These are phyloP conservation scores for Dalechampia spathulata DNA, from an alignment of 441 rosid genomes.

Conservation along the genomic window DNA sequence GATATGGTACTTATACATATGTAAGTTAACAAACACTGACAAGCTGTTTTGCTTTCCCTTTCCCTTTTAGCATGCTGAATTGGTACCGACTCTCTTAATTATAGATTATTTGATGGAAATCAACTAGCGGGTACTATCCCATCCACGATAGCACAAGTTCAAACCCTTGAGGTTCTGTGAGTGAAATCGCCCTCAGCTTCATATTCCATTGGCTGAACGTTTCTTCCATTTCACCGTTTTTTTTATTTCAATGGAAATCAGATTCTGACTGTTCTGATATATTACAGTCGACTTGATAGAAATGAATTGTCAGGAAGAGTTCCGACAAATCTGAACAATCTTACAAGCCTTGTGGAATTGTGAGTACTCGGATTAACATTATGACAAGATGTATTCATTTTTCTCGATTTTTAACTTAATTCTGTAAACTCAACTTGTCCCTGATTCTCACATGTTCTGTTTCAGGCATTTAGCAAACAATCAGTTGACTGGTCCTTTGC, in stretches of 20 bases:
- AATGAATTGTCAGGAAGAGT: conserved; percentile 57
- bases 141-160: conserved; percentile 51
- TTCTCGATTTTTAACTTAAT: no score
- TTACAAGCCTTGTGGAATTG: conserved; percentile 68
- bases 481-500: conserved; percentile 63
- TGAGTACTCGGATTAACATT: conserved; percentile 30
- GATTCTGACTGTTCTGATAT: conserved; percentile 15
- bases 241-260: not conserved
- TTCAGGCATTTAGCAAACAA: conserved; percentile 81
- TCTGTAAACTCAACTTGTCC: not conserved
- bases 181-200: conserved; percentile 28
- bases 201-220: no score
- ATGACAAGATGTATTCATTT: no score
- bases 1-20: conserved; percentile 80
- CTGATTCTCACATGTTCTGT: no score
- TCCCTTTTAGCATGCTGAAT: not conserved
- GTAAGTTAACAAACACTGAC: conserved; percentile 35
- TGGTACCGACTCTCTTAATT: conserved; percentile 8
- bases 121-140: conserved; percentile 67
- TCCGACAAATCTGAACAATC: conserved; percentile 68
- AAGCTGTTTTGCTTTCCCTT: not conserved
- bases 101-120: conserved; percentile 85
- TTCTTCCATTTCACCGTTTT: no score
- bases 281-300: conserved; percentile 85
- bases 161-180: conserved; percentile 97